Conservation (phyloP, 352 stramenopile genomes). For the Globisporangium cylindrosporum region DNA sequence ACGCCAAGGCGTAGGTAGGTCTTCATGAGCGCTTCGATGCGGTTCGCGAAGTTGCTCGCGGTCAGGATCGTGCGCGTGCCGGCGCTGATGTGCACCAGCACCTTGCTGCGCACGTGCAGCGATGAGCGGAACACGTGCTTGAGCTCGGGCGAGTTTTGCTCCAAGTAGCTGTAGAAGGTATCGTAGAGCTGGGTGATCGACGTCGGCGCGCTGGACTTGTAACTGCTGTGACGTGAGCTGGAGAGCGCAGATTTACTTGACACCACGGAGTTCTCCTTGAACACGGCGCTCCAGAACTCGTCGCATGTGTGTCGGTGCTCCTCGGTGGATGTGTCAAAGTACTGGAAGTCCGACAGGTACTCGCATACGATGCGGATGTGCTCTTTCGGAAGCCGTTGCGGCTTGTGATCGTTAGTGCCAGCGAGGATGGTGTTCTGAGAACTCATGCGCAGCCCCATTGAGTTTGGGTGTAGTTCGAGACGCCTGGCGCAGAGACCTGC, state of each 20-base stretch:
- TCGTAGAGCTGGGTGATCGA: slow-evolving; percentile 37
- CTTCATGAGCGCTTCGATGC: slow-evolving; percentile 65
- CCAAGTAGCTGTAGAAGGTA: slow-evolving; percentile 44
- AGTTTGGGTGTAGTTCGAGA: too few species aligned
- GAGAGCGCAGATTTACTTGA: slow-evolving; percentile 5
- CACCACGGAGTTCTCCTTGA: slow-evolving; percentile 23
- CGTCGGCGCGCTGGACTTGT: slow-evolving; percentile 11
- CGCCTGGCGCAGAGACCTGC: too few species aligned
- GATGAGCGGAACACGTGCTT: slow-evolving; percentile 47
- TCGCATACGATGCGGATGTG: slow-evolving; percentile 32
- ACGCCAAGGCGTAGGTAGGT: slow-evolving; percentile 85
- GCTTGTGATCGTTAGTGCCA: slow-evolving; percentile 5
- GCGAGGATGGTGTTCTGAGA: slow-evolving; percentile 21
- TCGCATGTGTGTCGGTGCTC: slow-evolving; percentile 30
- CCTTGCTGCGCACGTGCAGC: slow-evolving; percentile 67
- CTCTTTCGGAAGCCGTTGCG: slow-evolving; percentile 18
- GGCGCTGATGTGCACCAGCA: slow-evolving; percentile 87
- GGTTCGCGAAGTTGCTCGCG: slow-evolving; percentile 52
- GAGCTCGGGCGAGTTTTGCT: slow-evolving; percentile 43
- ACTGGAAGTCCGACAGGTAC: slow-evolving; percentile 37
- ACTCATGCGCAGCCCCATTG: slow-evolving; percentile 21
- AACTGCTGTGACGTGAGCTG: slow-evolving; percentile 21
- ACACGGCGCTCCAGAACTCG: slow-evolving; percentile 33
- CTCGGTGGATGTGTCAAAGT: slow-evolving; percentile 32
- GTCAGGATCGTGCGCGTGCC: slow-evolving; percentile 41